Conservation (phyloP, 2,329 filamentous ascomycete genomes). For the Nectriaceae sp. region DNA sequence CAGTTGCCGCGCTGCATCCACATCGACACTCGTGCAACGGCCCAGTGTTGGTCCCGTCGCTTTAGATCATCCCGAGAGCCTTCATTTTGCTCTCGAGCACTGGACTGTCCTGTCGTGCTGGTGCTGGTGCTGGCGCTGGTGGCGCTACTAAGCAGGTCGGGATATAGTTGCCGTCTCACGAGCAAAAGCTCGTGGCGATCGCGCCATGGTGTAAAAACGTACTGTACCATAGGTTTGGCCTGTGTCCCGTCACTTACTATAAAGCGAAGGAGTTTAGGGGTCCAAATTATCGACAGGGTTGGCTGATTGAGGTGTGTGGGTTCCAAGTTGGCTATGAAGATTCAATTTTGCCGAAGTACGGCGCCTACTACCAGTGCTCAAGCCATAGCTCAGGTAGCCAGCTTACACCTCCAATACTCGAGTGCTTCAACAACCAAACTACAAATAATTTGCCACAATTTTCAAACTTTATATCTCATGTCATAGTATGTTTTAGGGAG, state of each 20-base stretch:
- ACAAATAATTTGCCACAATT: too few species aligned
- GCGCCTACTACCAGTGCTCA: too few species aligned
- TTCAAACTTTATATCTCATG: too few species aligned
- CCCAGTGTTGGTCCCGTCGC: conserved; percentile 40
- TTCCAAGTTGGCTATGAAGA: too few species aligned
- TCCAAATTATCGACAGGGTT: too few species aligned
- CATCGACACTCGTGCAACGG: conserved; percentile 61
- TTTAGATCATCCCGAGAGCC: conserved; percentile 10
- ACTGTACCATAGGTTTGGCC: conserved; percentile 60
- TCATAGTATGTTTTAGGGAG: too few species aligned
- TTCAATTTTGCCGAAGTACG: too few species aligned
- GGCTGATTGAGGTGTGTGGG: too few species aligned
- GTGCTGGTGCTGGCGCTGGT: conserved; percentile 1
- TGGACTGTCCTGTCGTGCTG: conserved; percentile 1
- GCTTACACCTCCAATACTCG: too few species aligned
- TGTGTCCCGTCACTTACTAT: too few species aligned
- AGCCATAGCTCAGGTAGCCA: too few species aligned
- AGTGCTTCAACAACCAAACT: too few species aligned
- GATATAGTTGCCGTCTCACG: conserved; percentile 67
- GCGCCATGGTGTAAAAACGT: conserved; percentile 75
- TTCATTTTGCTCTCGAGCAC: not conserved
- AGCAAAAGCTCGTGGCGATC: conserved; percentile 64
- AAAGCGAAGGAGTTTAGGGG: not conserved
- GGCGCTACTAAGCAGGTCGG: conserved; percentile 9
- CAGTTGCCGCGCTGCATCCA: conserved; percentile 75